phyloP scores from a whole-genome alignment of 352 stramenopile species.

The Saprolegnia diclina region DNA sequence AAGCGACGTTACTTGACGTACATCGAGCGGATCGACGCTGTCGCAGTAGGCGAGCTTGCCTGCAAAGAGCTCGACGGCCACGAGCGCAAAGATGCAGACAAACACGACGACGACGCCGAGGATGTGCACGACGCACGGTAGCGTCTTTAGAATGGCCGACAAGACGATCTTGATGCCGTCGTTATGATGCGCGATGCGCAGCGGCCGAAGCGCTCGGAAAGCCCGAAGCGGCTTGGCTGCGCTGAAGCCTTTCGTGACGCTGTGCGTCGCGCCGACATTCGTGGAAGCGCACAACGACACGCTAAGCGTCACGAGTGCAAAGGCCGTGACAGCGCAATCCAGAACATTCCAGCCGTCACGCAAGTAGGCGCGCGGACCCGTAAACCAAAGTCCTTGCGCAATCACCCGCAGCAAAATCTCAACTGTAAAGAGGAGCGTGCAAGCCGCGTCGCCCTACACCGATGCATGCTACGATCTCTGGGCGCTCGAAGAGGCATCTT shows the following conservation, averaged over 20 bases:
- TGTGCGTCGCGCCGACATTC: too few relatives aligned
- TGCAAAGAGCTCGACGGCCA: constrained; percentile 73
- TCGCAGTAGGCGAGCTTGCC: constrained; percentile 71
- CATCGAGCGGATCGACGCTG: not conserved
- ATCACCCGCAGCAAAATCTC: constrained; percentile 79
- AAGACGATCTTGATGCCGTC: constrained; percentile 72
- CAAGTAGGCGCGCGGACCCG: constrained; percentile 53
- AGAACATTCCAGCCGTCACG: constrained; percentile 69
- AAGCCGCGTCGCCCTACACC: constrained; percentile 39
- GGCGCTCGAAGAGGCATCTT: not conserved
- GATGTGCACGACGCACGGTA: constrained; percentile 73
- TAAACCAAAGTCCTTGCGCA: constrained; percentile 51
- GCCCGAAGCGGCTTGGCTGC: constrained; percentile 37
- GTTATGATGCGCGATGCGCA: constrained; percentile 63
- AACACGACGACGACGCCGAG: constrained; percentile 84
- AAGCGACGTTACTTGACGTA: not conserved
- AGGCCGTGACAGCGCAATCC: constrained; percentile 58
- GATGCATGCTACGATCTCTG: constrained; percentile 31
- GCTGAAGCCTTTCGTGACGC: not conserved
- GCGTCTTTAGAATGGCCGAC: constrained; percentile 61
- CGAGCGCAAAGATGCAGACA: constrained; percentile 81
- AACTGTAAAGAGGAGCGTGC: constrained; percentile 52
- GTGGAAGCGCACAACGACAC: not conserved
- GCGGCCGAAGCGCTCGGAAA: constrained; percentile 55
- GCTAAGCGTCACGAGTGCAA: constrained; percentile 39